These are phyloP conservation scores for Annulohypoxylon bovei DNA, from an alignment of 495 filamentous ascomycete species.

Conservation along the genomic window DNA sequence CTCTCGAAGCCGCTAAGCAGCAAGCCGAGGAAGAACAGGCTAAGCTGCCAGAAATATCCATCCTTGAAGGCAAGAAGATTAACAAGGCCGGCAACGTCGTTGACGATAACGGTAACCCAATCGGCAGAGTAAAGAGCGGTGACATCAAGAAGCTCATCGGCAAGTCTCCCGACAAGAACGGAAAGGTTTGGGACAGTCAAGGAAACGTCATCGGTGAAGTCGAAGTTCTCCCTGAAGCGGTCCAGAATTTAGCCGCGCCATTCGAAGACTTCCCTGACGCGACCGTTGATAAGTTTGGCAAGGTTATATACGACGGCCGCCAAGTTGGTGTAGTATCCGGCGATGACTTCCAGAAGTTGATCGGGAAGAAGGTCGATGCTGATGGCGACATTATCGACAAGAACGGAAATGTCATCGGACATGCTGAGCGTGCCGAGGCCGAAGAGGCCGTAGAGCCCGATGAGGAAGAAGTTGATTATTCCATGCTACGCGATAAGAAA, in stretches of 20 bases:
- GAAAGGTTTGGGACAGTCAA: constrained; percentile 76
- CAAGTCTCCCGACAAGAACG: constrained; percentile 73
- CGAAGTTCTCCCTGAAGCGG: constrained; percentile 75
- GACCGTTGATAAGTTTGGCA: constrained; percentile 73
- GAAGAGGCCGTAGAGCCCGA: constrained; percentile 53
- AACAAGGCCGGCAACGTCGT: constrained; percentile 86
- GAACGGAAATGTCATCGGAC: constrained; percentile 69
- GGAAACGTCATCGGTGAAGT: constrained; percentile 79
- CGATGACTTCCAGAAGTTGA: constrained; percentile 70
- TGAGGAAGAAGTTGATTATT: constrained; percentile 64
- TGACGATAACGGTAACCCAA: constrained; percentile 71
- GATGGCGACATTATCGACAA: constrained; percentile 72
- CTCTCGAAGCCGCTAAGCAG: constrained; percentile 66
- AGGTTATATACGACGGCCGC: constrained; percentile 76
- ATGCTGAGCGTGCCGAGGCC: constrained; percentile 63
- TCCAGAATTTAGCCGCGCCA: constrained; percentile 68
- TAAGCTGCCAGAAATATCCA: constrained; percentile 64
- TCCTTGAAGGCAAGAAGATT: constrained; percentile 71
- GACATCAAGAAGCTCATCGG: constrained; percentile 73
- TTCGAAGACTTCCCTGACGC: constrained; percentile 81
- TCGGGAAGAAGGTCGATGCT: constrained; percentile 66
- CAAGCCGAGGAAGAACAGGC: constrained; percentile 58
- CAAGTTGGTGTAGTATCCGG: constrained; percentile 73
- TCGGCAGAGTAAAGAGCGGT: constrained; percentile 75
- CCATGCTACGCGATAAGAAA: constrained; percentile 69